Evolutionary conservation across 2,329 filamentous ascomycete genomes (phyloP).

Genomic region (Hypoxylon sp.): DNA sequence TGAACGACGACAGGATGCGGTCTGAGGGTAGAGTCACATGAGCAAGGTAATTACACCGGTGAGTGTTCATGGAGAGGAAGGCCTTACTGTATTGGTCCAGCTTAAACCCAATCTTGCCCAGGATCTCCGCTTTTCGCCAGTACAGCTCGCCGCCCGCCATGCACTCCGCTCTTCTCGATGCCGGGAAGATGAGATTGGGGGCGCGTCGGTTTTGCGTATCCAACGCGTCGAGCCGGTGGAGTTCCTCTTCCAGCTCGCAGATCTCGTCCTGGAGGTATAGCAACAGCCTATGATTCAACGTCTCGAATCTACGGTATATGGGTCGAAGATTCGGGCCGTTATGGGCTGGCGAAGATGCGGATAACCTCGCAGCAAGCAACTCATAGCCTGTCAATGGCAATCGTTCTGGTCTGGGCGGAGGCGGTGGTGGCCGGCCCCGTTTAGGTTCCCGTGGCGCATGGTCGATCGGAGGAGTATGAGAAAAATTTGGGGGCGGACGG

Average conservation of each 20-base stretch:
- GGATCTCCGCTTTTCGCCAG: constrained; percentile 66
- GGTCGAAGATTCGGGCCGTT: constrained; percentile 53
- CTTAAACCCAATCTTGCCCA: constrained; percentile 71
- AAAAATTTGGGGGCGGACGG: constrained; percentile 49
- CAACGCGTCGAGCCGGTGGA: constrained; percentile 71
- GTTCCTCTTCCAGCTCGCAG: constrained; percentile 78
- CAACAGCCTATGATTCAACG: constrained; percentile 81
- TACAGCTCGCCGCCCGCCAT: constrained; percentile 65
- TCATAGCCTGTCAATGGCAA: constrained; percentile 67
- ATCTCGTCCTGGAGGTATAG: constrained; percentile 88
- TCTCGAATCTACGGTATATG: constrained; percentile 84
- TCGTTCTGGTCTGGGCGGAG: constrained; percentile 53
- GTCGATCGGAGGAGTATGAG: constrained; percentile 49
- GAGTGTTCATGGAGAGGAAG: not conserved
- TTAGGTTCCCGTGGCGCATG: constrained; percentile 49
- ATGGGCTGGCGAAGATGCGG: constrained; percentile 45
- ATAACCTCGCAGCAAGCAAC: constrained; percentile 65
- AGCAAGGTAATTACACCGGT: constrained; percentile 7
- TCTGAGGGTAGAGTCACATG: constrained; percentile 51
- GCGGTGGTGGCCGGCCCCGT: constrained; percentile 48
- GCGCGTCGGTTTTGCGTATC: constrained; percentile 59
- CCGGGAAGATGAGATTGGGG: constrained; percentile 58
- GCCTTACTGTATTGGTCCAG: constrained; percentile 72
- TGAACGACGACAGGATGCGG: constrained; percentile 67
- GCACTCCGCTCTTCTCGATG: constrained; percentile 66